Evolutionary conservation across 257 asterid species (phyloP), one percentile per base, ranked within the genome.

Genomic region (Mitragyna speciosa): DNA sequence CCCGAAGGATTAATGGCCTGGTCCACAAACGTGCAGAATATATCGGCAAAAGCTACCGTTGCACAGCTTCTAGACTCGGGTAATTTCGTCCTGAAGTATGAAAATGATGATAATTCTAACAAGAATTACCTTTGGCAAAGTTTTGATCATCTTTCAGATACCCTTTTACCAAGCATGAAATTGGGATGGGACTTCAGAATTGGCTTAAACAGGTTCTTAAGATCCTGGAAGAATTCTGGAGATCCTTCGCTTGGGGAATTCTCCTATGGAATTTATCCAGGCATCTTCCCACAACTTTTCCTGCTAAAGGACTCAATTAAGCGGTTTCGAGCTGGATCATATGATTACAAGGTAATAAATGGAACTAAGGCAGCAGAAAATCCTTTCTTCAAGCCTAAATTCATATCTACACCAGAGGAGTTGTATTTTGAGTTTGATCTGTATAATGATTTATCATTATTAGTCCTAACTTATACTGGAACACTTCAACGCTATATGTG

Each of bases 151-250:
- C 97, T 94, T 0, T 84, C 98, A 3, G 94, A 93, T 81, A 90
- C 97, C 8, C 63, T 91, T 72, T 63, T 94, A 12, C 93, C 95
- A 0, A 94, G 93, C 3, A 94, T 92, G 98, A 92, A 92, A 58
- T 74, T 91, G 0, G 98, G 97, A 0, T 89, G 95, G 97, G 97
- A 94, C 78, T 67, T 84, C 15, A 88, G 81, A 84, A 76, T 87
- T 0, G 97, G 98, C 4, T 39, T 87, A 0, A 79, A 89, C 61
- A 86, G 98, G 0, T 69, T 70, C 69, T 77, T 94, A 7, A 89
- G 90, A 6, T 90, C 97, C 0, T 94, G 98, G 98, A 94, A 82
- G 73, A 68, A 72, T 69, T 8, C 68, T 19, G 87, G 79, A 22
- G 98, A 94, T 61, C 97, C 98, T 0, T 86, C 91, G 17, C 51